These are phyloP conservation scores for Bullera alba DNA, from an alignment of 768 basidiomycete genomes.

Conservation along the genomic window DNA sequence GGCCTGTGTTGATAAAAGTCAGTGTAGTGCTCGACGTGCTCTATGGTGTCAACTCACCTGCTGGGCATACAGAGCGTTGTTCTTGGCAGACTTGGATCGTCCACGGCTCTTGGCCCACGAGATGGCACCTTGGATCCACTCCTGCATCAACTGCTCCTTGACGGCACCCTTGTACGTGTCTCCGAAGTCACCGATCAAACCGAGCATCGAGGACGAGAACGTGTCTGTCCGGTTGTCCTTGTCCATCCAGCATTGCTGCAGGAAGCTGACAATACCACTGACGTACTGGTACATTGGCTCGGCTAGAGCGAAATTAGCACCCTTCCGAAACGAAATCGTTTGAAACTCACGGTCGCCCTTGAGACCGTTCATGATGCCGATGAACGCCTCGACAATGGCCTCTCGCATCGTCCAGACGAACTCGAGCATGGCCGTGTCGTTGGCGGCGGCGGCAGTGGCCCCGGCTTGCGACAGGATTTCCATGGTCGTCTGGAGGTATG, in stretches of 20 bases:
- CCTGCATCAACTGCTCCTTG: slow-evolving; percentile 66
- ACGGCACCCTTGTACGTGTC: slow-evolving; percentile 74
- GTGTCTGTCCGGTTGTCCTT: slow-evolving; percentile 70
- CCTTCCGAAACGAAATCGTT: slow-evolving; percentile 1
- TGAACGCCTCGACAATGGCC: slow-evolving; percentile 94
- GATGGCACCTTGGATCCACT: slow-evolving; percentile 58
- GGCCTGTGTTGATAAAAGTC: too few relatives aligned
- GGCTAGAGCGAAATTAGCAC: slow-evolving; percentile 44
- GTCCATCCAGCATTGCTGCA: slow-evolving; percentile 76
- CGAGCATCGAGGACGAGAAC: slow-evolving; percentile 66
- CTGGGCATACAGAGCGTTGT: slow-evolving; percentile 31
- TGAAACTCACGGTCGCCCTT: slow-evolving; percentile 65
- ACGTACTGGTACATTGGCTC: slow-evolving; percentile 63
- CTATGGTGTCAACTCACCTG: slow-evolving; percentile 17
- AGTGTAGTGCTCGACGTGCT: neutral
- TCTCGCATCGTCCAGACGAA: slow-evolving; percentile 85
- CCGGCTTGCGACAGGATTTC: slow-evolving; percentile 85
- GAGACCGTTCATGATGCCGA: slow-evolving; percentile 83
- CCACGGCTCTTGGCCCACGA: slow-evolving; percentile 20
- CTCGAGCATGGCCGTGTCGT: slow-evolving; percentile 62
- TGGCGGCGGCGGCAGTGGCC: slow-evolving; percentile 67
- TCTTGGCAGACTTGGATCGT: slow-evolving; percentile 20
- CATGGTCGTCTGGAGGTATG: slow-evolving; percentile 86
- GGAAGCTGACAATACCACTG: slow-evolving; percentile 62
- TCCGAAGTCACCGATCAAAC: slow-evolving; percentile 86